Evolutionary conservation across 805 yeast genomes (phyloP).

Genomic region (Wickerhamiella bombiphila): DNA sequence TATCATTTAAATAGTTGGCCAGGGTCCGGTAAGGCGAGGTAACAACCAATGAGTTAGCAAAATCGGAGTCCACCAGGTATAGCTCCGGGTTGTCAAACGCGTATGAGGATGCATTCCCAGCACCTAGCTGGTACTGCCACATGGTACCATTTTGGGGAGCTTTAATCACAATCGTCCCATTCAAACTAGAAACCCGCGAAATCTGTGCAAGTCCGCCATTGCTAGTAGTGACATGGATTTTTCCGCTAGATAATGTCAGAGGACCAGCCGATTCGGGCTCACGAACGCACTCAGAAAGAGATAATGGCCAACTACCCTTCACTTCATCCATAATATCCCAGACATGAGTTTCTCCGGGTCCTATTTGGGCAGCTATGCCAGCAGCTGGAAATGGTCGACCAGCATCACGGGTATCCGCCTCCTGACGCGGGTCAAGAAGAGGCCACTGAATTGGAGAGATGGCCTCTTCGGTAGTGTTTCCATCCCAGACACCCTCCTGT

Average conservation of each 20-base stretch:
- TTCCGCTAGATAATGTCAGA: slow-evolving; percentile 5
- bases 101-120: slow-evolving; percentile 26
- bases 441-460: no score
- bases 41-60: slow-evolving; percentile 47
- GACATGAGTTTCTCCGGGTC: slow-evolving; percentile 22
- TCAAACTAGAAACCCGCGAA: not conserved
- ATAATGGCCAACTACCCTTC: slow-evolving; percentile 1
- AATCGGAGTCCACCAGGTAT: slow-evolving; percentile 56
- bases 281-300: slow-evolving; percentile 12
- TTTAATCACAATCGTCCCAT: not conserved
- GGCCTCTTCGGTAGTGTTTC: no score
- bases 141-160: slow-evolving; percentile 5
- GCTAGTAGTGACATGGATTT: slow-evolving; percentile 5
- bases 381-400: slow-evolving; percentile 6
- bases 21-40: slow-evolving; percentile 25
- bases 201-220: slow-evolving; percentile 13
- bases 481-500: no score
- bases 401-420: no score
- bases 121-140: slow-evolving; percentile 57
- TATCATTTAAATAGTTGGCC: slow-evolving; percentile 3
- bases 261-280: slow-evolving; percentile 3
- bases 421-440: no score
- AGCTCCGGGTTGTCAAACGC: slow-evolving; percentile 12
- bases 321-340: slow-evolving; percentile 11
- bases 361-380: slow-evolving; percentile 20